Percentiles rank a stretch among this genome's conserved stretches.
Evolutionary conservation across 1,284 basidiomycete genomes (phyloP).

Genomic region (Melanopsichium pennsylvanicum): DNA sequence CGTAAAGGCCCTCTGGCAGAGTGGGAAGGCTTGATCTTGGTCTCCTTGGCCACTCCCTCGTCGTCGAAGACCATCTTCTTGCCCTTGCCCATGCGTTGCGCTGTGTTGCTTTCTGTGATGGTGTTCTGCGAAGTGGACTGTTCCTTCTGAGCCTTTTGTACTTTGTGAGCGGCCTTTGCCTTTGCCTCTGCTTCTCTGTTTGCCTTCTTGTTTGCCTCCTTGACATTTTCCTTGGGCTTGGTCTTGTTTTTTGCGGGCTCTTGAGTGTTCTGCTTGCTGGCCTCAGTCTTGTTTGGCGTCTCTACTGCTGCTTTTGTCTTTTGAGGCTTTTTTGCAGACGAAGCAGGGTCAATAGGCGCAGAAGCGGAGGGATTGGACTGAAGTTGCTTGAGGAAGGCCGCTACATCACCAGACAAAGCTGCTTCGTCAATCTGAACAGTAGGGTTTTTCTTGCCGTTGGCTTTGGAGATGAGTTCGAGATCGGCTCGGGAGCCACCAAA

Average conservation of each 20-base stretch:
- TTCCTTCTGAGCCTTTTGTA: slow-evolving; percentile 21
- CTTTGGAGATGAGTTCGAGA: slow-evolving; percentile 39
- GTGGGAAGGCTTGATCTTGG: slow-evolving; percentile 16
- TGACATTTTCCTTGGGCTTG: slow-evolving; percentile 9
- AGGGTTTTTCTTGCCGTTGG: slow-evolving; percentile 29
- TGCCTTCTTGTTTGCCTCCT: not conserved
- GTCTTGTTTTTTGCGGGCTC: slow-evolving; percentile 9
- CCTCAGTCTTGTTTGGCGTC: slow-evolving; percentile 4
- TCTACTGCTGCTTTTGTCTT: slow-evolving; percentile 4
- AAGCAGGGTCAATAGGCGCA: slow-evolving; percentile 7
- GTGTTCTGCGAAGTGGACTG: slow-evolving; percentile 3
- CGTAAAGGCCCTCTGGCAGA: slow-evolving; percentile 24
- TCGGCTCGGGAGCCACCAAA: slow-evolving; percentile 39
- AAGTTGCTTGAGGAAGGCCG: slow-evolving; percentile 37
- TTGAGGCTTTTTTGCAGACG: slow-evolving; percentile 4
- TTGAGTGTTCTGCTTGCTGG: slow-evolving; percentile 10
- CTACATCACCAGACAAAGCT: slow-evolving; percentile 32
- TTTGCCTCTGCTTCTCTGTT: slow-evolving; percentile 22
- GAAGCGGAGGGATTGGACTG: slow-evolving; percentile 17
- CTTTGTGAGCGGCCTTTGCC: not conserved
- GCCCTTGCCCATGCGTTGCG: slow-evolving; percentile 35
- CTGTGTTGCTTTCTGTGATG: slow-evolving; percentile 16
- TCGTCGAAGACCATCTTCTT: slow-evolving; percentile 55
- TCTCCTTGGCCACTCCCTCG: slow-evolving; percentile 29
- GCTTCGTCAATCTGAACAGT: slow-evolving; percentile 32